Evolutionary conservation across 495 filamentous ascomycete genomes (phyloP), one percentile per base, ranked within the genome.

Genomic region (Penicillium crystallinum): DNA sequence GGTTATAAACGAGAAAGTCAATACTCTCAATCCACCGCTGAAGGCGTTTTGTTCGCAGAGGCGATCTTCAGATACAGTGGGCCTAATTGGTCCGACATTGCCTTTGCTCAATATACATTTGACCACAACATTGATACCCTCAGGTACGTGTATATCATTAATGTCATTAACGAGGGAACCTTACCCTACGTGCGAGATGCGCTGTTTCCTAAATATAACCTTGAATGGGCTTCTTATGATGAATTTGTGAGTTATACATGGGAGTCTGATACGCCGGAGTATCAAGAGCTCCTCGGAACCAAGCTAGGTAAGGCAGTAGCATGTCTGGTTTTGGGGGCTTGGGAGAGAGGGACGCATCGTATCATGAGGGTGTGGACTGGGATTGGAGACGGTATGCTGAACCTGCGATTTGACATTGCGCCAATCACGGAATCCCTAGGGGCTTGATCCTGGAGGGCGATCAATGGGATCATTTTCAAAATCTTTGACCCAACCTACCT

Each of bases 391-490:
- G 1, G 12, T 8, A 17, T 19, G 25, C 12, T 35, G n/a, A 4
- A 49, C 23, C 9, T 49, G 6, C 23, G 47, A 22, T 49, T 49
- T 23, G 47, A 49, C 29, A 40, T 49, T 12, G 27, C 34, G 44
- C 8, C 40, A 12, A 0, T 43, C 4, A 14, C 22, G 12, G 12
- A 7, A 7, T 5, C 40, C 6, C 1, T 1, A 23, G 21, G 11
- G 14, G 6, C 14, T 41, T 41, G 38, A 25, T 14, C 6, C 0
- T 10, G 29, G 29, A 31, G 29, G 29, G 11, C 5, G 29, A 11
- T 11, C 8, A 31, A 7, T 31, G 6, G 2, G 29, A 31, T 31
- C n/a, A n/a, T n/a, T n/a, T n/a, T n/a, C n/a, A n/a, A n/a, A n/a
- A n/a, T n/a, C n/a, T n/a, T n/a, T n/a, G n/a, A n/a, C n/a, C n/a